Conservation (phyloP, 345 rosid species). For the Conringia planisiliqua region DNA sequence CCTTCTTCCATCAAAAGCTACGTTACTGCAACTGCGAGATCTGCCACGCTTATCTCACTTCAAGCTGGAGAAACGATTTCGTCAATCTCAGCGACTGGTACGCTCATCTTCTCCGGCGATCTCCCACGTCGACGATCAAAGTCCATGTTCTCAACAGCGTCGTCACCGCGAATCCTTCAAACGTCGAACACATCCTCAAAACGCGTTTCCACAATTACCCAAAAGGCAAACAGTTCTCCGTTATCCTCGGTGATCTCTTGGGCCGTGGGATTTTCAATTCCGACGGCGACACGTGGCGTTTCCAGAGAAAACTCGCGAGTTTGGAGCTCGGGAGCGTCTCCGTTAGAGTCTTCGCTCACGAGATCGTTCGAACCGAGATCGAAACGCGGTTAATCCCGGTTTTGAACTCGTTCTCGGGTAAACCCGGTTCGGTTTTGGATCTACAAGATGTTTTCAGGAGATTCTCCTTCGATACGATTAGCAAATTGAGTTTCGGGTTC, state of each 20-base stretch:
- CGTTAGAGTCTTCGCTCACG: constrained; percentile 49
- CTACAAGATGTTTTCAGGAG: constrained; percentile 61
- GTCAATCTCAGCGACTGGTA: constrained; percentile 75
- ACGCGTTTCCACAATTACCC: constrained; percentile 70
- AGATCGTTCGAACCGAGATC: constrained; percentile 51
- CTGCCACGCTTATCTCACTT: constrained; percentile 53
- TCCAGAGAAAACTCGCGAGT: constrained; percentile 64
- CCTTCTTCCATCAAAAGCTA: constrained; percentile 23
- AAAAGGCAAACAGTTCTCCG: constrained; percentile 73
- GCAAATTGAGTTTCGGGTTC: constrained; percentile 60
- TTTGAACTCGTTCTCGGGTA: neutral
- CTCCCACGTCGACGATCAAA: constrained; percentile 60
- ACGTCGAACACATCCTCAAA: constrained; percentile 72
- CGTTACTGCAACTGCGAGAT: constrained; percentile 71
- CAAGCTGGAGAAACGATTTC: constrained; percentile 53
- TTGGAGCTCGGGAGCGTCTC: constrained; percentile 52
- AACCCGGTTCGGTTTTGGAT: constrained; percentile 15
- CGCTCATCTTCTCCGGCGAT: constrained; percentile 54
- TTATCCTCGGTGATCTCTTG: constrained; percentile 65
- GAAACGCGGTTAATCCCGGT: constrained; percentile 48
- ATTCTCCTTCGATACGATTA: constrained; percentile 62
- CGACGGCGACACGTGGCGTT: constrained; percentile 67
- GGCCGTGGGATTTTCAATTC: constrained; percentile 84
- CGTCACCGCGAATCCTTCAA: constrained; percentile 59
- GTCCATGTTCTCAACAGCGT: constrained; percentile 65